A percentile compares a stretch with the other conserved stretches of the same genome.
These are phyloP conservation scores for Chrysanthemum makinoi DNA, from an alignment of 129 eudicot genomes.

Conservation along the genomic window DNA sequence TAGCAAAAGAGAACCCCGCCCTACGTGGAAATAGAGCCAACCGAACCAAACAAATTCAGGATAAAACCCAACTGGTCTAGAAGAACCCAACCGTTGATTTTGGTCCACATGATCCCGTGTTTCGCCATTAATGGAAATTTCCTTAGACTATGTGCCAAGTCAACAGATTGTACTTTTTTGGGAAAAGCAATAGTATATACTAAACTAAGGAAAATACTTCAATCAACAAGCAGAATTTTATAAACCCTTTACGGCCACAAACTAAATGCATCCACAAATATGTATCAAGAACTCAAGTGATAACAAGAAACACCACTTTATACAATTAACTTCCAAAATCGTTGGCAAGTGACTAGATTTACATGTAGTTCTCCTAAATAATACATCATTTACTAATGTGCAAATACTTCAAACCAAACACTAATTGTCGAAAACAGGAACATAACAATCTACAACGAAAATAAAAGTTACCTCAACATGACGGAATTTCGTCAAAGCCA, in stretches of 20 bases:
- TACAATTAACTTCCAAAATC: background rate
- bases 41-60: no score
- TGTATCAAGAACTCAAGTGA: no score
- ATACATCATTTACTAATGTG: background rate
- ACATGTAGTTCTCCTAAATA: background rate
- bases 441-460: background rate
- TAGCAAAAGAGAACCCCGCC: no score
- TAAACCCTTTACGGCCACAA: background rate
- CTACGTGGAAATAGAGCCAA: no score
- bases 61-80: no score
- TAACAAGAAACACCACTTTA: background rate
- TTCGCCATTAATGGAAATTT: no score
- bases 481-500: conserved; percentile 47
- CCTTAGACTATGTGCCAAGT: background rate
- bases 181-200: background rate
- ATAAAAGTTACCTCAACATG: conserved; percentile 52
- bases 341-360: background rate
- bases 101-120: no score
- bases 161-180: background rate
- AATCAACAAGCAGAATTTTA: background rate
- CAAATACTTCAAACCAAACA: conserved; percentile 19
- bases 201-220: background rate
- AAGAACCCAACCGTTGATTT: no score
- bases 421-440: background rate
- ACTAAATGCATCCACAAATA: no score